Evolutionary conservation across 306 rosid species (phyloP).

Genomic region (Quercus bicolor): DNA sequence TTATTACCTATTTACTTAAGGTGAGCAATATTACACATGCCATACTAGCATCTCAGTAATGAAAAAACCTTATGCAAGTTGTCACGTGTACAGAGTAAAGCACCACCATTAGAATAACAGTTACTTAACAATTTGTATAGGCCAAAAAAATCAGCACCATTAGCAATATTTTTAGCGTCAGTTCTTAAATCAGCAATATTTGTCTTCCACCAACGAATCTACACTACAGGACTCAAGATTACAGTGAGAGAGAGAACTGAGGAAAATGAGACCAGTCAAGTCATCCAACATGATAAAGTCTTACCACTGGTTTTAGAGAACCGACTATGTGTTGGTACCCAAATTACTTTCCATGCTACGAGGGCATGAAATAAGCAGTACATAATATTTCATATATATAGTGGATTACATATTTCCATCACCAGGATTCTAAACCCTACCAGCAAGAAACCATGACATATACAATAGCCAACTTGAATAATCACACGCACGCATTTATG

Average conservation of each 20-base stretch:
- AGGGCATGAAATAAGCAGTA: not conserved
- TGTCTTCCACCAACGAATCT: not conserved
- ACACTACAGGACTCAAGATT: not conserved
- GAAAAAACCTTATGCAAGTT: not conserved
- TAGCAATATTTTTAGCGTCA: not conserved
- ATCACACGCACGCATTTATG: not conserved
- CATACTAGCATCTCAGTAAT: not conserved
- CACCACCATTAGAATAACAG: no score
- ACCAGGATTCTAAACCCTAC: not conserved
- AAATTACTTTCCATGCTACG: not conserved
- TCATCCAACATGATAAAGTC: not conserved
- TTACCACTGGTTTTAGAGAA: not conserved
- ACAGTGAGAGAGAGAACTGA: not conserved
- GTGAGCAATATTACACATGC: not conserved
- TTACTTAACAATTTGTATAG: not conserved
- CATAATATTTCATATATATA: not conserved
- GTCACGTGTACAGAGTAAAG: not conserved
- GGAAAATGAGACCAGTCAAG: not conserved
- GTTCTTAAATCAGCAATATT: not conserved
- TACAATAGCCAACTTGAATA: not conserved
- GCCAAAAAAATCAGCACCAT: not conserved
- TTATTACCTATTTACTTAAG: not conserved
- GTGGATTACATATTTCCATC: not conserved
- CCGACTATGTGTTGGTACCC: not conserved
- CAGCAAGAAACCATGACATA: not conserved